Conservation (phyloP, 768 basidiomycete species). For the Crepidotus variabilis region DNA sequence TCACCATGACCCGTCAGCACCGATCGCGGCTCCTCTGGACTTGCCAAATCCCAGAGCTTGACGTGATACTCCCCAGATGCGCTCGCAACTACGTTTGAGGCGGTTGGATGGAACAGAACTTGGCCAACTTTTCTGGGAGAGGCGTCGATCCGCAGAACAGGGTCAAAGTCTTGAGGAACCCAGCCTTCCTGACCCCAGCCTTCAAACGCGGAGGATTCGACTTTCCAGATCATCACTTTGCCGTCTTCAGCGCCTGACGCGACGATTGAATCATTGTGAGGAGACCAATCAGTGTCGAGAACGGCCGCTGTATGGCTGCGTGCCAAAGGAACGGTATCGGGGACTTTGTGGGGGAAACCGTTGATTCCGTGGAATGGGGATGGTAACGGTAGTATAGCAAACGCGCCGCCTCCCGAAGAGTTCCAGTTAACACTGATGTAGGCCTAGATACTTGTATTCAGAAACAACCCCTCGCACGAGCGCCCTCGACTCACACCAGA, state of each 20-base stretch:
- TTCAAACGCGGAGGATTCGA: slow-evolving; percentile 63
- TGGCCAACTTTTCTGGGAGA: slow-evolving; percentile 91
- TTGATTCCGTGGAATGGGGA: slow-evolving; percentile 57
- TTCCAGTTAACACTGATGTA: slow-evolving; percentile 97
- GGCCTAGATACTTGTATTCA: slow-evolving; percentile 32
- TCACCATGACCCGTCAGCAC: slow-evolving; percentile 78
- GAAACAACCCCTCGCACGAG: not conserved
- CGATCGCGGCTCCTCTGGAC: slow-evolving; percentile 58
- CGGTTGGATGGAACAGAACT: slow-evolving; percentile 90
- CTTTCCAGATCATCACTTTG: slow-evolving; percentile 89
- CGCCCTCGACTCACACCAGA: slow-evolving; percentile 55
- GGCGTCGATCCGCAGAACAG: slow-evolving; percentile 74
- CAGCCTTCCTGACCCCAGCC: slow-evolving; percentile 85
- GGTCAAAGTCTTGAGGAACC: slow-evolving; percentile 80
- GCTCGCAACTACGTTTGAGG: slow-evolving; percentile 79
- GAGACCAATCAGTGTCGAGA: slow-evolving; percentile 96
- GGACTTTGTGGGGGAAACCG: slow-evolving; percentile 72
- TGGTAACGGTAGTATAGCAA: slow-evolving; percentile 87
- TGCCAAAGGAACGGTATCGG: slow-evolving; percentile 89
- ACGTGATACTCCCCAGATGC: slow-evolving; percentile 81
- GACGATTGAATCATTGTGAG: slow-evolving; percentile 87
- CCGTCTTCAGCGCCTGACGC: slow-evolving; percentile 95
- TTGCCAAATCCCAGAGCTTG: slow-evolving; percentile 88
- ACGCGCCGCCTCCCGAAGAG: slow-evolving; percentile 88
- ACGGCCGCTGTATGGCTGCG: slow-evolving; percentile 82